These are phyloP conservation scores for Mucor indicus DNA, from an alignment of 371 early-diverging fungal species.

Conservation along the genomic window DNA sequence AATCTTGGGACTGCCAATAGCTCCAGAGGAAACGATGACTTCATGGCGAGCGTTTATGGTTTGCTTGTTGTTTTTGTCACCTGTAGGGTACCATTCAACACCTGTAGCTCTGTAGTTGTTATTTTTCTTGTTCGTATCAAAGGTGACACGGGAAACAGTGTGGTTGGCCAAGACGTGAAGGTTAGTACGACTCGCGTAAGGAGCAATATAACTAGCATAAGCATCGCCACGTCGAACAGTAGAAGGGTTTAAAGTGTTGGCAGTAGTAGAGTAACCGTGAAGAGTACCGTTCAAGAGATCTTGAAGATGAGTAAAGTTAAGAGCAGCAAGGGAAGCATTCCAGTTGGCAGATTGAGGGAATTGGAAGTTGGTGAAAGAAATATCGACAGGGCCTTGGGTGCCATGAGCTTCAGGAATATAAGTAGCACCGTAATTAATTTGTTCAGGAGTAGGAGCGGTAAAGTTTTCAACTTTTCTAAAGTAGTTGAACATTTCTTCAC, in stretches of 20 bases:
- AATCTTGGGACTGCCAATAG: conserved; percentile 17
- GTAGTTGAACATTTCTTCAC: conserved; percentile 15
- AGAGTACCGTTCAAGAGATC: conserved; percentile 12
- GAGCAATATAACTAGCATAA: conserved; percentile 10
- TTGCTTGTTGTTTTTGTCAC: conserved; percentile 5
- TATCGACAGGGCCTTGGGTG: conserved; percentile 2
- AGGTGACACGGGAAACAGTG: conserved; percentile 6
- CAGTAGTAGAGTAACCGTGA: conserved; percentile 12
- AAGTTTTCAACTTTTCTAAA: conserved; percentile 18
- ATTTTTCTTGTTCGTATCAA: not conserved
- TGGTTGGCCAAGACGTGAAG: conserved; percentile 8
- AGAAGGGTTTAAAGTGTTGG: conserved; percentile 14
- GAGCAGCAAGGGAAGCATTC: conserved; percentile 5
- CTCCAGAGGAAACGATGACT: conserved; percentile 20
- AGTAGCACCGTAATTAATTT: conserved; percentile 9
- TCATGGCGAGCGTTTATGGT: conserved; percentile 13
- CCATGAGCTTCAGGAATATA: conserved; percentile 3
- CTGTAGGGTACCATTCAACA: conserved; percentile 18
- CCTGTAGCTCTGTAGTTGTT: conserved; percentile 6
- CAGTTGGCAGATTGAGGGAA: conserved; percentile 13
- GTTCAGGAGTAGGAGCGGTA: conserved; percentile 1
- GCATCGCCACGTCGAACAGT: conserved; percentile 6
- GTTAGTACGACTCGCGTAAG: conserved; percentile 2
- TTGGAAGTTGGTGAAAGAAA: conserved; percentile 8
- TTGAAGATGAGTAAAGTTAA: conserved; percentile 4